Evolutionary conservation across 305 asterid genomes (phyloP), one percentile per base, ranked within the genome.

Genomic region (Fraxinus velutina): DNA sequence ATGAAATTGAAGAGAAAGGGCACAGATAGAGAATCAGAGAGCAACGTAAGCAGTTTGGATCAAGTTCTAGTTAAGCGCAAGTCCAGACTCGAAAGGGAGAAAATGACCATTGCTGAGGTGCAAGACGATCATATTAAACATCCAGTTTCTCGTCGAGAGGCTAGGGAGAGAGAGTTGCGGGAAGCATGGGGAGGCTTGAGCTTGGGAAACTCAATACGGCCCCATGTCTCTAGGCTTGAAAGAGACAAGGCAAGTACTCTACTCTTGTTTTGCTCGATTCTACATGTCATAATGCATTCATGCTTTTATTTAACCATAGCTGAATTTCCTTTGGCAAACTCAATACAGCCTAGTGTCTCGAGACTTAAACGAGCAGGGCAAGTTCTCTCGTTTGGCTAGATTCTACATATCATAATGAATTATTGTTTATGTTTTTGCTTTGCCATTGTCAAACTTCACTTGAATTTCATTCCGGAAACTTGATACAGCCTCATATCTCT

Each of bases 121-220:
- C 86, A 66, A 66, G 85, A 81, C 66, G 85, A 82, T 34, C 79
- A 82, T 77, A 44, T 81, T 13, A 86, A 85, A 52, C 85, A 88
- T 79, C 92, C 93, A 39, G 87, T 89, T 85, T 82, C 90, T 75
- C 92, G 93, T 17, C 81, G 89, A 82, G 91, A 88, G 75, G 94
- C 92, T 32, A 88, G 96, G 84, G 96, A 95, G 83, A 89, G 74
- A 81, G 98, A 95, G 89, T 42, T 92, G 82, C 92, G 91, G 85
- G 95, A 88, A 47, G 90, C 94, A n/a, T 95, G 99, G 97, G 97
- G 98, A 82, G 98, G 98, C 24, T 83, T 93, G 89, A 91, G 97
- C 86, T 88, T 95, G 8, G 99, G 97, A 78, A 91, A 92, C 78
- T 93, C 99, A 3, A 85, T 95, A 80, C 90, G 89, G 34, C 98